These are phyloP conservation scores for Aspergillus ruber DNA, from an alignment of 2,329 filamentous ascomycete species.

Conservation along the genomic window DNA sequence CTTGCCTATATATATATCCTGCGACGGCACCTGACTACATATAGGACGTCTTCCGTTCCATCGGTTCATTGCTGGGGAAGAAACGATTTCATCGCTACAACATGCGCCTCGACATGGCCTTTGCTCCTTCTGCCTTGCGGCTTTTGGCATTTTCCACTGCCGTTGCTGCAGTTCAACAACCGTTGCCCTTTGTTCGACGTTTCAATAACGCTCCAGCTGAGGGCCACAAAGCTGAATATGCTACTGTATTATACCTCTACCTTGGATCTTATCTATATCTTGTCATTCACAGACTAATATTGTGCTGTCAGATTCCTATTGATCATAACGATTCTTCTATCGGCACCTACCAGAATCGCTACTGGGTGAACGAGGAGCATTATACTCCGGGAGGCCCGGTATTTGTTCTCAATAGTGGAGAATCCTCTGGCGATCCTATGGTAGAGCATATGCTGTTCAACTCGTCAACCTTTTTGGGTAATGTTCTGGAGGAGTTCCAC, in stretches of 20 bases:
- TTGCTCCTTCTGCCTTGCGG: too few species aligned
- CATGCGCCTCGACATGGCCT: too few species aligned
- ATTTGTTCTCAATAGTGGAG: slow-evolving; percentile 45
- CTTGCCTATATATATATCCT: too few species aligned
- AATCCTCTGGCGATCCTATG: slow-evolving; percentile 36
- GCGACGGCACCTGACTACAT: too few species aligned
- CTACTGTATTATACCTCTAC: slow-evolving; percentile 6
- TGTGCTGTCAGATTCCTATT: slow-evolving; percentile 21
- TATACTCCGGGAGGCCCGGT: slow-evolving; percentile 51
- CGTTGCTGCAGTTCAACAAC: too few species aligned
- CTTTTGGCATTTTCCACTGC: too few species aligned
- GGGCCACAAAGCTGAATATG: slow-evolving; percentile 9
- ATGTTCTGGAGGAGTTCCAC: slow-evolving; percentile 29
- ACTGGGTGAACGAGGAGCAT: slow-evolving; percentile 49
- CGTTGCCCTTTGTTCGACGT: too few species aligned
- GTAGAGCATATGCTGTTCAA: slow-evolving; percentile 31
- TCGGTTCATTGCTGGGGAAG: too few species aligned
- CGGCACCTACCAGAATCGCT: slow-evolving; percentile 50
- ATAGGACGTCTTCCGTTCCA: too few species aligned
- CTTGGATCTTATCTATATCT: slow-evolving; percentile 1
- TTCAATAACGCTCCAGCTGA: background rate
- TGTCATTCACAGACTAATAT: background rate
- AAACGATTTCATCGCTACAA: too few species aligned
- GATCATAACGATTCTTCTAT: slow-evolving; percentile 29
- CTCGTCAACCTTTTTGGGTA: slow-evolving; percentile 22